Conservation (phyloP, 345 rosid genomes). For the Pseudoturritis turrita region DNA sequence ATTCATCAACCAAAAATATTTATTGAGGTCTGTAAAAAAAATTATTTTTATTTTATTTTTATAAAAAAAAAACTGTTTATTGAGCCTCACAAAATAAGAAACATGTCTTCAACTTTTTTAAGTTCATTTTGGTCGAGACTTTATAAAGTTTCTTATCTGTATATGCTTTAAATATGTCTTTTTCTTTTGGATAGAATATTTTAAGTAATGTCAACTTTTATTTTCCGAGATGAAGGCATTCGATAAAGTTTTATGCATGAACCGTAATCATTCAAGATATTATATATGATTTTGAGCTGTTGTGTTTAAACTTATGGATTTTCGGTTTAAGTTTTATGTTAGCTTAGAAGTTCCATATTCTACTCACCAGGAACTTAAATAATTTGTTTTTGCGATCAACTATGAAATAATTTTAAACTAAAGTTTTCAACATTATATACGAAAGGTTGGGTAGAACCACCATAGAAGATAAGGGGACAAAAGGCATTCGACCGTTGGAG, state of each 20-base stretch:
- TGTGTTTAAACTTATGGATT: too few relatives aligned
- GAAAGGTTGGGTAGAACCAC: slow-evolving; percentile 25
- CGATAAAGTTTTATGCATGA: neutral
- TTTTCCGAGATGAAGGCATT: neutral
- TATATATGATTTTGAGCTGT: neutral
- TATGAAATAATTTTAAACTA: neutral
- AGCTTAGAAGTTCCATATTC: too few relatives aligned
- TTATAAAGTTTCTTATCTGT: slow-evolving; percentile 5
- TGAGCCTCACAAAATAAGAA: slow-evolving; percentile 5
- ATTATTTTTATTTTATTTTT: too few relatives aligned
- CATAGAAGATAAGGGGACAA: slow-evolving; percentile 21
- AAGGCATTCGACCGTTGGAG: slow-evolving; percentile 25
- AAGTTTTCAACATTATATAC: neutral
- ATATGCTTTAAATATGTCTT: neutral
- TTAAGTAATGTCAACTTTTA: neutral
- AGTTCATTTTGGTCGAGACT: neutral
- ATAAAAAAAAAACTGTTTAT: too few relatives aligned
- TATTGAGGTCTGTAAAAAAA: neutral
- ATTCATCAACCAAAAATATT: neutral
- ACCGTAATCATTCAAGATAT: neutral
- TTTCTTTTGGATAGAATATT: neutral
- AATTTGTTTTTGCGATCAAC: neutral
- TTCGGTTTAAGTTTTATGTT: too few relatives aligned
- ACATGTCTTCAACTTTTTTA: neutral
- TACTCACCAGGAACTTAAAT: neutral